Base-by-base conservation (phyloP, 345 rosid species). In the Geranium rotundifolium region DNA sequence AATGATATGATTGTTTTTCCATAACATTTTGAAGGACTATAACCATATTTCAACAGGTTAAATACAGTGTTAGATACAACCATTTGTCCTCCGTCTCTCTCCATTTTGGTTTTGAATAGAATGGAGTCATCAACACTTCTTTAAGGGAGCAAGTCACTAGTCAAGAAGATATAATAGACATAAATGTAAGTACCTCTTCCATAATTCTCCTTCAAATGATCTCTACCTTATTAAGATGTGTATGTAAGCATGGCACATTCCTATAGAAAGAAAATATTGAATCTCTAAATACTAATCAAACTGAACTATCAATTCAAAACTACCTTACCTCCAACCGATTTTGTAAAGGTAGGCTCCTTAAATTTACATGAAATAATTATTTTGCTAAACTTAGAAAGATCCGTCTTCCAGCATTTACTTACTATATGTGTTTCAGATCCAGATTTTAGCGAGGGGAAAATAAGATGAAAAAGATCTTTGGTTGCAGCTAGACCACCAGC, bases 391-490 rank as follows among this genome's bases (percentile, higher is more conserved):
- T 46, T 46, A 46, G 15, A 46, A 34, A 46, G 52, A 46, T 46
- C 52, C 3, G 15, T 46, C 13, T 54, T 4, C 46, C 17, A 67
- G 56, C 60, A 59, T 69, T 58, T 23, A 82, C 96, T 76, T 80
- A 93, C 99, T 15, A 82, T 77, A 73, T 86, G 85, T 46, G 85
- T 78, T 73, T 93, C 97, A 61, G 87, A 81, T 73, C 96, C 97
- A 78, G 95, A 82, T 79, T 89, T 88, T 65, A 93, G 73, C 63
- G 96, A 86, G 57, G 90, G 86, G 70, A 86, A 86, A 76, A 93
- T 86, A 67, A 83, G 87, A 85, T 84, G 90, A 80, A 83, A 93
- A 71, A 93, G 88, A 50, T 83, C 90, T 77, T 85, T 93, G 75
- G 82, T 81, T 65, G 90, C 85, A 54, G 85, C 84, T 68, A 83